Evolutionary conservation across 164 flowering plant genomes (phyloP).

Genomic region (Saururus chinensis): DNA sequence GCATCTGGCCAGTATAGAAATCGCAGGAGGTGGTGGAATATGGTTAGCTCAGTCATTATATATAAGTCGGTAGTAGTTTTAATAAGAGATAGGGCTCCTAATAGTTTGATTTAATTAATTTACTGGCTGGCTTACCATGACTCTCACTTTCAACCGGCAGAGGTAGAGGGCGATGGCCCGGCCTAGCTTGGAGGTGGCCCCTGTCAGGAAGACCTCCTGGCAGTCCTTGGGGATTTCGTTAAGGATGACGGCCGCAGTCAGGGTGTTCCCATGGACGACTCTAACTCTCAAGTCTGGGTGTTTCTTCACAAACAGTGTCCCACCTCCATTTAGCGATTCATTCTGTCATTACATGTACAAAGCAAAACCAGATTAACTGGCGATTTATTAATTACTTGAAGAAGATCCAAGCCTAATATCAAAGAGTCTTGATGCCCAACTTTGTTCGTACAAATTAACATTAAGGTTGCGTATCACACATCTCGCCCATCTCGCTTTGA

Average conservation of each 20-base stretch:
- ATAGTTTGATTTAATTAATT: no score
- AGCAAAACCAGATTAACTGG: background rate
- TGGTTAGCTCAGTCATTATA: no score
- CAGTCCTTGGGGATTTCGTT: slow-evolving; percentile 54
- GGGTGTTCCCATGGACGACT: slow-evolving; percentile 89
- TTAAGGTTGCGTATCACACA: no score
- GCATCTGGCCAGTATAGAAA: no score
- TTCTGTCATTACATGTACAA: slow-evolving; percentile 31
- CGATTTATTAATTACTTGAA: no score
- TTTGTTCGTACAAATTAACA: no score
- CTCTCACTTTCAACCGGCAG: slow-evolving; percentile 44
- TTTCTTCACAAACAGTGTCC: slow-evolving; percentile 67
- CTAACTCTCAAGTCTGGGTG: slow-evolving; percentile 65
- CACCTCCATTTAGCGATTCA: slow-evolving; percentile 89
- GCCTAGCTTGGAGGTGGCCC: slow-evolving; percentile 96
- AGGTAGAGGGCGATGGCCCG: slow-evolving; percentile 95
- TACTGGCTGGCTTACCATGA: slow-evolving; percentile 72
- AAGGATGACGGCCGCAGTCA: slow-evolving; percentile 87
- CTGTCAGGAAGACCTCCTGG: slow-evolving; percentile 70
- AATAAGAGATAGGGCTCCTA: no score
- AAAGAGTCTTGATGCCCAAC: no score
- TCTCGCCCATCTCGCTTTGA: no score
- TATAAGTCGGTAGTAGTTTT: background rate
- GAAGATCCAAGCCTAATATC: no score
- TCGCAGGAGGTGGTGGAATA: no score